phyloP scores from a whole-genome alignment of 768 basidiomycete genomes.

The Calocybe gangraenosa region DNA sequence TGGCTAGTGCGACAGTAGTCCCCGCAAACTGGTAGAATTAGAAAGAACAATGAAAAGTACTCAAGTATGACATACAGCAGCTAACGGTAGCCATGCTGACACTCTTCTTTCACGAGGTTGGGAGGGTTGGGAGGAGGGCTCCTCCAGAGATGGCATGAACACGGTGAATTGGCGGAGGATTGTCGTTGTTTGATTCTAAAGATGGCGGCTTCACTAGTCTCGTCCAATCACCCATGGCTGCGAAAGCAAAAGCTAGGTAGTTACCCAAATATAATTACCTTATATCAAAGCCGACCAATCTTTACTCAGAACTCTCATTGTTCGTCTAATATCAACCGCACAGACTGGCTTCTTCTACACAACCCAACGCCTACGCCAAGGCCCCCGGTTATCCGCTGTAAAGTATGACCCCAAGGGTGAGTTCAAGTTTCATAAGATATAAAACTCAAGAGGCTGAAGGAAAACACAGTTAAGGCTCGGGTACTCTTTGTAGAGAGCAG shows the following conservation, averaged over 20 bases:
- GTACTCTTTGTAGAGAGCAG: conserved; percentile 79
- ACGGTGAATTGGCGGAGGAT: too few species aligned
- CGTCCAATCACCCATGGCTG: conserved; percentile 50
- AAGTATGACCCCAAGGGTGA: conserved; percentile 87
- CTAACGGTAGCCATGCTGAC: conserved; percentile 17
- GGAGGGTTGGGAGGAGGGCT: too few species aligned
- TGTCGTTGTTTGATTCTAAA: conserved; percentile 6
- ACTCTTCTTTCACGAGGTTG: conserved; percentile 2
- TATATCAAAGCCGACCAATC: neutral
- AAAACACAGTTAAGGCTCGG: conserved; percentile 54
- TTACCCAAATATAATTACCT: conserved; percentile 8
- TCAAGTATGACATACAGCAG: conserved; percentile 10
- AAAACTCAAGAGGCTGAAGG: neutral
- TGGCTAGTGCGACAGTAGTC: conserved; percentile 22
- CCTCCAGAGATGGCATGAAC: conserved; percentile 7
- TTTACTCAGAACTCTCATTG: conserved; percentile 85
- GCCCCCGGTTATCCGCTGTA: conserved; percentile 81
- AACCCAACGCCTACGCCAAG: conserved; percentile 66
- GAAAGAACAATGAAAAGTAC: accelerated
- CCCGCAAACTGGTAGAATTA: conserved; percentile 18
- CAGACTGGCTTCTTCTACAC: conserved; percentile 93
- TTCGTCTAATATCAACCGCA: conserved; percentile 86
- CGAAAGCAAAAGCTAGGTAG: conserved; percentile 60
- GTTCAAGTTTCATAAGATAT: conserved; percentile 17
- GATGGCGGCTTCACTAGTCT: too few species aligned